Evolutionary conservation across 2,329 filamentous ascomycete genomes (phyloP), one percentile per base, ranked within the genome.

Genomic region (Verruconis gallopava): DNA sequence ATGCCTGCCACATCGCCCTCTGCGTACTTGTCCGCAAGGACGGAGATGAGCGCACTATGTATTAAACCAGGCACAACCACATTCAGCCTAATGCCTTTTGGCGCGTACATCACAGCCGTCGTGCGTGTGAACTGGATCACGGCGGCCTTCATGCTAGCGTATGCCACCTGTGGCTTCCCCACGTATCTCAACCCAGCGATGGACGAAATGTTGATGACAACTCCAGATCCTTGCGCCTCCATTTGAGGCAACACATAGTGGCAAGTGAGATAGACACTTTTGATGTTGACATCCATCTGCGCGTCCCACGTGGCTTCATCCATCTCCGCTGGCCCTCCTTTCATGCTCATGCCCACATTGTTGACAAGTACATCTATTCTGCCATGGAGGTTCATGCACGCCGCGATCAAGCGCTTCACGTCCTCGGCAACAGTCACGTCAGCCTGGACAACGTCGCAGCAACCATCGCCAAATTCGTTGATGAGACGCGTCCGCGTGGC

Each of bases 81-180:
- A 44, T 55, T 56, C 18, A 47, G 50, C 9, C 54, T 38, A 17
- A 55, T 47, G 2, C 47, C 47, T 22, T 49, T 46, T 9, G 45
- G 44, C 2, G 50, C 52, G 48, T 73, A 73, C 17, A 54, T 50
- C 37, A 55, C 54, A 4, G 52, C 53, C 3, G 53, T 53, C 2
- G 44, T 13, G 50, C 50, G 42, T 45, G 51, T 44, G 46, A 56
- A 51, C 51, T 55, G 19, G 52, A 51, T 3, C 53, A 40, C 21
- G 50, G 52, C 5, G 50, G 53, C 5, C 52, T 42, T 3, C 52
- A 51, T 3, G 50, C 42, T 3, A 46, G 43, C 2, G 49, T 76
- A 75, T 0, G 65, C 72, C 1, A 76, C 61, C 49, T 76, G 72
- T 3, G 66, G 63, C 46, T 69, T 69, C 28, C 60, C 53, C 48